phyloP scores from a whole-genome alignment of 1,139 yeast genomes.

The Candida glucosophila region DNA sequence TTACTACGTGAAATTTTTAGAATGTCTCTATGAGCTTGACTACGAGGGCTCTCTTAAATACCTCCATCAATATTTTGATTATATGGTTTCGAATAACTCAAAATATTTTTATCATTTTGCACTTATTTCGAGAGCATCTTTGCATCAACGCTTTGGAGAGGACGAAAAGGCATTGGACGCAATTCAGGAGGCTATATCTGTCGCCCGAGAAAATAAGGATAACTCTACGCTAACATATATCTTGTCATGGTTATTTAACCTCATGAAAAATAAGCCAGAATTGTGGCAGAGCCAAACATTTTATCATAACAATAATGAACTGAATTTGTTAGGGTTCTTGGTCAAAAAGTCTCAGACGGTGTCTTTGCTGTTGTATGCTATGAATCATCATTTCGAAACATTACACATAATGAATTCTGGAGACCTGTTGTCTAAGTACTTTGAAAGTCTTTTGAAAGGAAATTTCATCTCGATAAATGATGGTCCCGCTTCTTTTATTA shows the following conservation, averaged over 20 bases:
- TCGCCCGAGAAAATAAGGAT: constrained; percentile 83
- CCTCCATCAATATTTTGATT: constrained; percentile 78
- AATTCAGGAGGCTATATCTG: constrained; percentile 79
- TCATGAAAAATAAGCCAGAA: constrained; percentile 60
- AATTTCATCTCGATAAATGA: constrained; percentile 43
- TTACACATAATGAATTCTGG: constrained; percentile 45
- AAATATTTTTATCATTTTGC: constrained; percentile 75
- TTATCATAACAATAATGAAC: constrained; percentile 34
- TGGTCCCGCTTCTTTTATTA: constrained; percentile 28
- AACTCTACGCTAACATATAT: constrained; percentile 63
- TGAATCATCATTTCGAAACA: constrained; percentile 55
- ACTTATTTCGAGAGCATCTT: constrained; percentile 63
- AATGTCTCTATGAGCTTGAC: constrained; percentile 51
- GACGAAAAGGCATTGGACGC: constrained; percentile 70
- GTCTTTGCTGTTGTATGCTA: constrained; percentile 45
- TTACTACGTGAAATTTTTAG: constrained; percentile 58
- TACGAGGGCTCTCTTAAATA: constrained; percentile 68
- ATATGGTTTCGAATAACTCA: constrained; percentile 65
- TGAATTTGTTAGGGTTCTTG: constrained; percentile 57
- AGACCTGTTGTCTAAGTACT: constrained; percentile 31
- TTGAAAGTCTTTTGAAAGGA: constrained; percentile 50
- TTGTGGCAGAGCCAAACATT: constrained; percentile 36
- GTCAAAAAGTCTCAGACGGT: constrained; percentile 48
- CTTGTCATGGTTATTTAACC: constrained; percentile 72
- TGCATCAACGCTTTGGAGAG: constrained; percentile 72